Evolutionary conservation across 306 rosid genomes (phyloP), one percentile per base, ranked within the genome.

Genomic region (Cicer arietinum): DNA sequence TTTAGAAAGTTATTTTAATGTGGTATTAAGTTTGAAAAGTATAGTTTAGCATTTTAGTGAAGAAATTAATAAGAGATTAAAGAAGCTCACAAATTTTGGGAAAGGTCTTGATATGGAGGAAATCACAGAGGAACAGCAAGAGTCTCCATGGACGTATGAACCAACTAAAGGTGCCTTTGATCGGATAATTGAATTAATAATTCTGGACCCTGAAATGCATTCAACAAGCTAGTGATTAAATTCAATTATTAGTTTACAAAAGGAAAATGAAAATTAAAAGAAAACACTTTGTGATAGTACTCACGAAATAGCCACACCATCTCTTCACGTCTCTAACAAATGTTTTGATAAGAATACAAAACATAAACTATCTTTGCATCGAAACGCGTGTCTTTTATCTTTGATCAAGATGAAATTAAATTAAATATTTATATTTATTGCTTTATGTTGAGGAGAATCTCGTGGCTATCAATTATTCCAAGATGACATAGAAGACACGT

Each of bases 231-330:
- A 62, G 13, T n/a, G 57, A 41, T 64, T 10, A 39, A 40, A 65
- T 42, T 43, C 16, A 60, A 45, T 63, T 14, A 42, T 56, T 45
- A 9, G 14, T 10, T 71, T 16, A 12, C 6, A n/a, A 54, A 57
- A 13, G 5, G 52, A 25, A 70, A 50, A 50, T 0, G 0, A 67
- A 45, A 13, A 61, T 13, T 14, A 59, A 25, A 22, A 67, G 1
- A 67, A 8, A 54, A 18, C 5, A 53, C 3, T 42, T 54, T 9
- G 39, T 51, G 46, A 25, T 14, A 37, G 10, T 57, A 39, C 91
- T 86, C 68, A 89, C 97, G 75, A 71, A 83, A 88, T 78, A 78
- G 78, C 88, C 86, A 85, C 81, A 69, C 62, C 92, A 88, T 86
- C 77, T 80, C 80, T 77, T 72, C 82, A 50, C 7, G 41, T 79